phyloP scores from a whole-genome alignment of 108 stramenopile species.

The Ochromonas danica region DNA sequence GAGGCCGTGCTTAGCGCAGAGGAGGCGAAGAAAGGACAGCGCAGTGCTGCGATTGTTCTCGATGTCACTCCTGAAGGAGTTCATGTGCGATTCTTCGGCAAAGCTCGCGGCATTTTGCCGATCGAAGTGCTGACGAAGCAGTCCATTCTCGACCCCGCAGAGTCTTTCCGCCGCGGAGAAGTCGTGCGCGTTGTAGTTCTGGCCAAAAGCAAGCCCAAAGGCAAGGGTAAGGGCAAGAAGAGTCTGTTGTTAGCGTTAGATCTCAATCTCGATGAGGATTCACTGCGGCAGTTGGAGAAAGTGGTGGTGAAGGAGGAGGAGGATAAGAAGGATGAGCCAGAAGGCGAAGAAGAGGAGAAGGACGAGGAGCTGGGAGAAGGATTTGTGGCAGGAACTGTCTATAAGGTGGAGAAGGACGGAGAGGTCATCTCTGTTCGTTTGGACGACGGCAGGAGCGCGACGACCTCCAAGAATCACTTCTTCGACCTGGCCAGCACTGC shows the following conservation, averaged over 20 bases:
- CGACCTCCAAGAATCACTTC: neutral
- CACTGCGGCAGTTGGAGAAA: neutral
- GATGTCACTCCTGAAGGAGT: conserved; percentile 46
- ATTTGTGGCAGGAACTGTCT: neutral
- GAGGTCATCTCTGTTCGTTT: neutral
- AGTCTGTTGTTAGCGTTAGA: too few species aligned
- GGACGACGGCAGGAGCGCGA: neutral
- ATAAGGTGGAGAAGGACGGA: neutral
- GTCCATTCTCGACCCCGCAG: conserved; percentile 40
- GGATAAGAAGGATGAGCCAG: neutral
- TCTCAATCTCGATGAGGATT: neutral
- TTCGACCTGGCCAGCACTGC: neutral
- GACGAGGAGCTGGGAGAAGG: neutral
- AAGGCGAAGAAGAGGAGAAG: neutral
- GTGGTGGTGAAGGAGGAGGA: neutral
- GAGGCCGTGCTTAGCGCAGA: neutral
- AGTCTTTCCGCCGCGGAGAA: conserved; percentile 45
- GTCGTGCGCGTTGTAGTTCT: conserved; percentile 23
- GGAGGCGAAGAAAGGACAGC: conserved; percentile 36
- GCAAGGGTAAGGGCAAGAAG: too few species aligned
- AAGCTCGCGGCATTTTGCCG: conserved; percentile 47
- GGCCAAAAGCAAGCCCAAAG: neutral
- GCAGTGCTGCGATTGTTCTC: conserved; percentile 45
- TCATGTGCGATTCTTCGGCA: conserved; percentile 45
- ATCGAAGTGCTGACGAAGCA: conserved; percentile 33